phyloP scores from a whole-genome alignment of 164 flowering plant species.

The Sedum album region DNA sequence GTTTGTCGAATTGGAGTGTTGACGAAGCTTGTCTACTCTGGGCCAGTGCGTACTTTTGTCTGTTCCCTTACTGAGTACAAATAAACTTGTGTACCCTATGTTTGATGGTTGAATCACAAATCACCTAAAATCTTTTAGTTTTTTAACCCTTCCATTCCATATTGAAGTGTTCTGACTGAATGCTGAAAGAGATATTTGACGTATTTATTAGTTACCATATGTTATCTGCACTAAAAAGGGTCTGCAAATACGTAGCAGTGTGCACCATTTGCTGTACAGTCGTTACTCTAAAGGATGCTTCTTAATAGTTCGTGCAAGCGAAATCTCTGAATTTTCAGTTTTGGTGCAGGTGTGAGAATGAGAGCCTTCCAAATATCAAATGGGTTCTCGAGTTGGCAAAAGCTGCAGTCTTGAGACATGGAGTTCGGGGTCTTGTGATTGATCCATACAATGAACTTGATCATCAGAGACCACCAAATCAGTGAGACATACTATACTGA shows the following conservation, averaged over 20 bases:
- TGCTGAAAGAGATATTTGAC: not conserved
- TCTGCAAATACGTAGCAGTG: too few species aligned
- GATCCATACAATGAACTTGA: constrained; percentile 99
- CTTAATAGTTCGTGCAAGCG: not conserved
- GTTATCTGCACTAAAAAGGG: not conserved
- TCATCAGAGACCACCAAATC: constrained; percentile 71
- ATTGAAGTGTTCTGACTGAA: too few species aligned
- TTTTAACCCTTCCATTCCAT: too few species aligned
- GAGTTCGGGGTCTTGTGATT: constrained; percentile 91
- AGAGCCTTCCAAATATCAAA: constrained; percentile 70
- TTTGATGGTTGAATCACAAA: not conserved
- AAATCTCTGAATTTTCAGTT: not conserved
- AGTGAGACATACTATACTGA: constrained; percentile 37
- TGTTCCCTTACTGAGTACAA: too few species aligned
- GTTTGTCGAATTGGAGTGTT: not conserved
- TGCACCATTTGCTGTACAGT: not conserved
- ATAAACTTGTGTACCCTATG: not conserved
- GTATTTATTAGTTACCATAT: not conserved
- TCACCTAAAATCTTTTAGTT: too few species aligned
- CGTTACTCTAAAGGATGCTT: too few species aligned
- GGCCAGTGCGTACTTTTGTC: too few species aligned
- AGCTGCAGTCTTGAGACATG: constrained; percentile 83
- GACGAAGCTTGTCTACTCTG: not conserved
- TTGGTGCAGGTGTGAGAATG: constrained; percentile 73
- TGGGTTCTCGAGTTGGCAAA: constrained; percentile 95